A percentile compares a stretch with the other conserved stretches of the same genome.
Conservation (phyloP, 371 early-diverging fungal species). For the Apophysomyces trapeziformis region DNA sequence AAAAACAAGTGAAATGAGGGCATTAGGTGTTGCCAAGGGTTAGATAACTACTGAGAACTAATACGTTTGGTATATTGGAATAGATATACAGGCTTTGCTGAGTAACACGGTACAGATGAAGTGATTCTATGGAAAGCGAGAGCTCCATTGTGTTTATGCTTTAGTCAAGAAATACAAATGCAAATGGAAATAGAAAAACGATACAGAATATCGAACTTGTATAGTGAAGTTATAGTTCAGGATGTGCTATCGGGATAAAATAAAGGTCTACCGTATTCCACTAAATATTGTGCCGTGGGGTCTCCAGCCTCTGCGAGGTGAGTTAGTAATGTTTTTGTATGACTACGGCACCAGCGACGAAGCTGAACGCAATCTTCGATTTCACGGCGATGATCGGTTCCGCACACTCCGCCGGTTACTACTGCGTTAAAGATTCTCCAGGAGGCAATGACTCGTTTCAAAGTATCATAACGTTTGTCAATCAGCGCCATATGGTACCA, state of each 20-base stretch:
- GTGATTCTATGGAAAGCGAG: background rate
- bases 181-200: background rate
- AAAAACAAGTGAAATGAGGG: too few relatives aligned
- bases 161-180: background rate
- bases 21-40: too few relatives aligned
- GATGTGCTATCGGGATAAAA: slow-evolving; percentile 15
- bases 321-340: slow-evolving; percentile 25
- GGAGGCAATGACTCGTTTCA: slow-evolving; percentile 47
- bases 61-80: too few relatives aligned
- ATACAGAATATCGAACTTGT: background rate
- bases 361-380: slow-evolving; percentile 43
- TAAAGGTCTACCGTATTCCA: slow-evolving; percentile 33
- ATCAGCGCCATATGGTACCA: slow-evolving; percentile 57
- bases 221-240: background rate
- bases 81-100: too few relatives aligned
- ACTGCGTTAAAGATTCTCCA: slow-evolving; percentile 56
- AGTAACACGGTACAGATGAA: too few relatives aligned
- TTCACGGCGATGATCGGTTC: slow-evolving; percentile 32
- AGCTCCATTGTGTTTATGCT: slow-evolving; percentile 1
- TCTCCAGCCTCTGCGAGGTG: slow-evolving; percentile 32
- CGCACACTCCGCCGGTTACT: slow-evolving; percentile 25
- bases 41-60: too few relatives aligned
- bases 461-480: slow-evolving; percentile 54
- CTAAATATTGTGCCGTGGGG: slow-evolving; percentile 32
- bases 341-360: slow-evolving; percentile 42